Evolutionary conservation across 2,329 filamentous ascomycete species (phyloP).

Genomic region (Bipolaris oryzae): DNA sequence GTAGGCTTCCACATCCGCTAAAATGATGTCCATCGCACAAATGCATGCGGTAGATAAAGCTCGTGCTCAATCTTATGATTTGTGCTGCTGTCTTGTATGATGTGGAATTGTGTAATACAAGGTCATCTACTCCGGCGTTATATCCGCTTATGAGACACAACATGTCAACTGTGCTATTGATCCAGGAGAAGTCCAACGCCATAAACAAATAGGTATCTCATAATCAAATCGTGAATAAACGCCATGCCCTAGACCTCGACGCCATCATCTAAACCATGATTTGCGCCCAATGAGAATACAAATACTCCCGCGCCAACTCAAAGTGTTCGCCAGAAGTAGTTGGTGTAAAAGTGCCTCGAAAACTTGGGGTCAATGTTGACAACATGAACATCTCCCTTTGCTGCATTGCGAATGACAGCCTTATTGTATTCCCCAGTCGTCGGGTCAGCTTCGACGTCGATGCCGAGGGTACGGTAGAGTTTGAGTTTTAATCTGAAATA

Average conservation of each 20-base stretch:
- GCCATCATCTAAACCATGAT: not conserved
- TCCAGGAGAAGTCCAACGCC: slow-evolving; percentile 1
- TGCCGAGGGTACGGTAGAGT: slow-evolving; percentile 88
- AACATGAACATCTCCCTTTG: slow-evolving; percentile 90
- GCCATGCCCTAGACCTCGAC: not conserved
- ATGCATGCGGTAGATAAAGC: no score
- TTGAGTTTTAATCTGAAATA: slow-evolving; percentile 75
- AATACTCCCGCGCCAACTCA: slow-evolving; percentile 43
- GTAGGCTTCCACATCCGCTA: no score
- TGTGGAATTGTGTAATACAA: no score
- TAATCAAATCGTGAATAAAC: slow-evolving; percentile 5
- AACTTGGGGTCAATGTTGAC: slow-evolving; percentile 94
- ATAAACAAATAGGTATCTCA: slow-evolving; percentile 15
- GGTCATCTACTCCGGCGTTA: no score
- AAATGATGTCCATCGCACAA: no score
- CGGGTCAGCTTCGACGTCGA: slow-evolving; percentile 80
- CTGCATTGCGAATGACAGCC: slow-evolving; percentile 82
- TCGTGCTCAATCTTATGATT: no score
- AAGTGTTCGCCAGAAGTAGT: slow-evolving; percentile 93
- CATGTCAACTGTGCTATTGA: not conserved
- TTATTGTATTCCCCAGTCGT: slow-evolving; percentile 80
- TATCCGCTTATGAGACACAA: no score
- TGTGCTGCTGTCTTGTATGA: no score
- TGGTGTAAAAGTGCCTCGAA: slow-evolving; percentile 88
- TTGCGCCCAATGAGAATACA: not conserved